These are phyloP conservation scores for Datisca glomerata DNA, from an alignment of 306 rosid species.

Conservation along the genomic window DNA sequence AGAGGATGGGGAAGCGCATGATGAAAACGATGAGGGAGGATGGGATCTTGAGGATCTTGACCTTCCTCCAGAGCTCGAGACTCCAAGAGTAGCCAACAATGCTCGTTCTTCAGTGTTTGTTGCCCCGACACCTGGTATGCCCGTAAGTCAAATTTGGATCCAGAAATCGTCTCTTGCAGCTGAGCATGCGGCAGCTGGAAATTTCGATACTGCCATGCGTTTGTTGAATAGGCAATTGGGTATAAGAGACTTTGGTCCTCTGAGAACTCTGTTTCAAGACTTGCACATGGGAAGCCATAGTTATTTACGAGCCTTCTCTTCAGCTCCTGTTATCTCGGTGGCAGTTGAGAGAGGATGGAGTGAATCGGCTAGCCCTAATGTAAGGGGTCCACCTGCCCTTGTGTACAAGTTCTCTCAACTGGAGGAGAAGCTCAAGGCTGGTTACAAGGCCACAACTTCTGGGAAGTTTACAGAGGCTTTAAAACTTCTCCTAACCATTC, in stretches of 20 bases:
- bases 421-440: conserved; percentile 80
- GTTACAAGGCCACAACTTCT: conserved; percentile 64
- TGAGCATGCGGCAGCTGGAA: conserved; percentile 85
- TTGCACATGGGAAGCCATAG: conserved; percentile 53
- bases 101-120: conserved; percentile 47
- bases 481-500: conserved; percentile 37
- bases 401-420: conserved; percentile 50
- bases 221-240: conserved; percentile 73
- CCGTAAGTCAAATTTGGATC: conserved; percentile 70
- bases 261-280: conserved; percentile 57
- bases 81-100: conserved; percentile 40
- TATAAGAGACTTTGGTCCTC: conserved; percentile 49
- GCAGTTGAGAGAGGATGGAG: conserved; percentile 82
- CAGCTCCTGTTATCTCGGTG: conserved; percentile 57
- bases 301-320: conserved; percentile 54
- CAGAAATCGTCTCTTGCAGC: conserved; percentile 90
- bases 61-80: conserved; percentile 62
- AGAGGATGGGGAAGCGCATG: conserved; percentile 44
- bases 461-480: conserved; percentile 73
- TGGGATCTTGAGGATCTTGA: conserved; percentile 82
- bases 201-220: conserved; percentile 77
- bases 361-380: conserved; percentile 69
- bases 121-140: conserved; percentile 75
- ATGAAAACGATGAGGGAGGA: conserved; percentile 59
- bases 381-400: conserved; percentile 65